These are phyloP conservation scores for Massariosphaeria phaeospora DNA, from an alignment of 495 filamentous ascomycete species.

Conservation along the genomic window DNA sequence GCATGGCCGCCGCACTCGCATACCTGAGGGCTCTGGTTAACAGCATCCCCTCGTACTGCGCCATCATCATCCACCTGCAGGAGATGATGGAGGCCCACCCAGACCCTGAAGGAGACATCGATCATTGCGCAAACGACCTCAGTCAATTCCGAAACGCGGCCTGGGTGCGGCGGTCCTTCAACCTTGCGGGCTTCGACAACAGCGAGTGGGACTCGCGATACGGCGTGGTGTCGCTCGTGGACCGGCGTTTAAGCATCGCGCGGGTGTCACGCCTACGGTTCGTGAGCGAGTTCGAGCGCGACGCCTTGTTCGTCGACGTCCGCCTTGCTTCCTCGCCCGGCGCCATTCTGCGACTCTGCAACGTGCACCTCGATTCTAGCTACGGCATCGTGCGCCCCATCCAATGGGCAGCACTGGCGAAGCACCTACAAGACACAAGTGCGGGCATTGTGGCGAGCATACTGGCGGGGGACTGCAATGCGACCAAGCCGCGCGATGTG, in stretches of 20 bases:
- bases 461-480: conserved; percentile 52
- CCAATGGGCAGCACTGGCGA: conserved; percentile 44
- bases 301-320: conserved; percentile 52
- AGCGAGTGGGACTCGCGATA: conserved; percentile 40
- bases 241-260: conserved; percentile 41
- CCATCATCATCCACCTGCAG: conserved; percentile 48
- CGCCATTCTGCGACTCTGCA: conserved; percentile 44
- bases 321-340: conserved; percentile 4
- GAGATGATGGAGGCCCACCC: conserved; percentile 42
- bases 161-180: conserved; percentile 47
- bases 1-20: conserved; percentile 45
- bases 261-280: conserved; percentile 47
- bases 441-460: conserved; percentile 36
- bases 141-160: conserved; percentile 36
- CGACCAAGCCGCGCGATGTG: conserved; percentile 49
- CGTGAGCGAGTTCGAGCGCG: conserved; percentile 44
- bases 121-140: conserved; percentile 44
- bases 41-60: conserved; percentile 22
- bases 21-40: conserved; percentile 39
- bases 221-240: conserved; percentile 51
- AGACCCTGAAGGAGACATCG: neutral
- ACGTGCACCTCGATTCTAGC: conserved; percentile 54
- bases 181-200: conserved; percentile 45
- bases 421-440: conserved; percentile 38
- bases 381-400: conserved; percentile 39